Base-by-base conservation (phyloP, 106 monocot genomes). In the Dioscorea dumetorum region DNA sequence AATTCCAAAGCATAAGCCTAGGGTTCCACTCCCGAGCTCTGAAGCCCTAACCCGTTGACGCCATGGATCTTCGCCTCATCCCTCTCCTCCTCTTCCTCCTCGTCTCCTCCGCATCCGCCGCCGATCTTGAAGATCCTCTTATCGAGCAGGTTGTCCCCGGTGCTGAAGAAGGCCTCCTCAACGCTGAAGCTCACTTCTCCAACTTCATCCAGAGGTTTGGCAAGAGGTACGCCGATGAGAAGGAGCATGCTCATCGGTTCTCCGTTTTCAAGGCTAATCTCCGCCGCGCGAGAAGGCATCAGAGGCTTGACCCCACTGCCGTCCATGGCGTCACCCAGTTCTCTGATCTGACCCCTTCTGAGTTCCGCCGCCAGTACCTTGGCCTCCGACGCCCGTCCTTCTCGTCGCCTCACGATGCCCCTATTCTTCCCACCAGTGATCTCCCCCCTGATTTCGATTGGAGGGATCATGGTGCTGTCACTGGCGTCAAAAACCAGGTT, bases 391-490 rank as follows among this genome's bases (percentile, higher is more conserved):
- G 66, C 24, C 19, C 62, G 9, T 18, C 20, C 17, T n/a, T 81
- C 11, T 51, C 49, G 2, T 64, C 58, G 8, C 54, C 69, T 0
- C 72, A 81, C 17, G 72, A 76, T n/a, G 94, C 94, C 1, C 87
- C 90, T 23, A 67, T 78, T 21, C 76, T 94, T 15, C 94, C 94
- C 21, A 94, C 94, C 21, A 73, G 85, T 41, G 73, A 83, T 50
- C 80, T 94, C 51, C 94, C 94, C 1, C 35, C 76, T 23, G 87
- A 94, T 52, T 90, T 94, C 66, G 94, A 94, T 31, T 94, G 94
- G 94, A 84, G 94, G 72, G 94, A 90, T 24, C 77, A 73, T 19
- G 94, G 94, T 5, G 94, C 94, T 31, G 94, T 94, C 61, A 80
- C 81, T 22, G 69, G 53, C 15, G 87, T 94, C 49, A 94, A 90